Evolutionary conservation across 495 filamentous ascomycete genomes (phyloP), one percentile per base, ranked within the genome.

Genomic region (Terfezia claveryi): DNA sequence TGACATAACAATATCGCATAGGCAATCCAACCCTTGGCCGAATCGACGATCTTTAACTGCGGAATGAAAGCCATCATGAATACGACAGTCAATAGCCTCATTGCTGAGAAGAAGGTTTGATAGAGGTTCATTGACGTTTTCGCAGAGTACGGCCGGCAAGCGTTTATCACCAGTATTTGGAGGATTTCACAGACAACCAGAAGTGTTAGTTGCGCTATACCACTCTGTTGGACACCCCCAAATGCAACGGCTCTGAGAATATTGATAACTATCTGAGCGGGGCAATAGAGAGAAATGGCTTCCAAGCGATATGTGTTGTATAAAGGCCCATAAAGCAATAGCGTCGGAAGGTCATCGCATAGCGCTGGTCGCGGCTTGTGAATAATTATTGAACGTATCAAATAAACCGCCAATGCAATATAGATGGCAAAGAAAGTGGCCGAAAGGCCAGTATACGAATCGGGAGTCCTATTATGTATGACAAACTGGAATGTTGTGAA

Each of bases 81-180:
- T 36, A 96, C 73, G 38, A 91, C 78, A 1, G 80, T 80, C 11
- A 86, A 67, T 52, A 95, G 79, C 17, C 91, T 79, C 14, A 93
- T 70, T 11, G 77, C 69, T 2, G 87, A 76, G 65, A 94, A 94
- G 53, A 86, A 77, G 20, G 81, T 81, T 59, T 98, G 89, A 61
- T 92, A 94, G 5, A 83, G 74, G 63, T 95, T 96, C 92, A 96
- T 98, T n/a, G 87, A 94, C 0, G 92, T 96, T 37, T 85, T 80
- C 20, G 80, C 77, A 50, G 88, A 80, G 63, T 89, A 98, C 11
- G 91, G 91, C 17, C 85, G 78, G 68, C 95, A 92, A 8, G 85
- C 86, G 56, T 91, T 77, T 2, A 96, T 70, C 0, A 87, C 87
- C 36, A 95, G 69, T n/a, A 94, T 78, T 23, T 85, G 79, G 44